Percentiles rank a stretch among this genome's conserved stretches.
Evolutionary conservation across 2,329 filamentous ascomycete genomes (phyloP).

Genomic region (Neoascochyta sp.): DNA sequence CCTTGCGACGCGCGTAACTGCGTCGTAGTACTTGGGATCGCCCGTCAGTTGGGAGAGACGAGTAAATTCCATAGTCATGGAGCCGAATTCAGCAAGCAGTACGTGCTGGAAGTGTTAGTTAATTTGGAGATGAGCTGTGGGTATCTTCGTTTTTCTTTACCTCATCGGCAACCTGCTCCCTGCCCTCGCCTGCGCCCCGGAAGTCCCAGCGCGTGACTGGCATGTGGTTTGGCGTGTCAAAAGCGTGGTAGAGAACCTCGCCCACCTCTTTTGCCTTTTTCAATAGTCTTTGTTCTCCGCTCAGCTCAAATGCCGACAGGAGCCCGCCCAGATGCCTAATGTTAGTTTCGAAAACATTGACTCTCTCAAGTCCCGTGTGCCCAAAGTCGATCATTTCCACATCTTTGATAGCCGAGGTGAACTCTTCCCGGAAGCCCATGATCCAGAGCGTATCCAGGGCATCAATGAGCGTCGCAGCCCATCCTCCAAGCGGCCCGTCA

Average conservation of each 20-base stretch:
- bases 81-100: conserved; percentile 48
- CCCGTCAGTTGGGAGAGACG: conserved; percentile 45
- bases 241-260: conserved; percentile 75
- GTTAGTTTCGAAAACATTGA: conserved; percentile 51
- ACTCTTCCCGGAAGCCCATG: conserved; percentile 48
- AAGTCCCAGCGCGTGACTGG: conserved; percentile 54
- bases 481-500: conserved; percentile 47
- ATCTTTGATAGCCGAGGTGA: conserved; percentile 44
- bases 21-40: conserved; percentile 47
- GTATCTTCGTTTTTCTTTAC: too few relatives aligned
- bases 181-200: conserved; percentile 36
- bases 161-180: conserved; percentile 41
- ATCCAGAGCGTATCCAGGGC: conserved; percentile 48
- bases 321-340: conserved; percentile 86
- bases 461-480: conserved; percentile 48
- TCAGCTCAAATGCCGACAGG: conserved; percentile 81
- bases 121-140: too few relatives aligned
- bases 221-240: conserved; percentile 94
- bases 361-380: conserved; percentile 33
- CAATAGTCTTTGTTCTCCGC: conserved; percentile 67
- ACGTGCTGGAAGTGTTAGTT: too few relatives aligned
- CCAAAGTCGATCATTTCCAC: conserved; percentile 45
- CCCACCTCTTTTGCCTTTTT: conserved; percentile 76
- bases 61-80: conserved; percentile 48
- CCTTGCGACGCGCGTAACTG: conserved; percentile 43